Evolutionary conservation across 1,139 yeast species (phyloP).

Genomic region (Candida pseudocylindracea): DNA sequence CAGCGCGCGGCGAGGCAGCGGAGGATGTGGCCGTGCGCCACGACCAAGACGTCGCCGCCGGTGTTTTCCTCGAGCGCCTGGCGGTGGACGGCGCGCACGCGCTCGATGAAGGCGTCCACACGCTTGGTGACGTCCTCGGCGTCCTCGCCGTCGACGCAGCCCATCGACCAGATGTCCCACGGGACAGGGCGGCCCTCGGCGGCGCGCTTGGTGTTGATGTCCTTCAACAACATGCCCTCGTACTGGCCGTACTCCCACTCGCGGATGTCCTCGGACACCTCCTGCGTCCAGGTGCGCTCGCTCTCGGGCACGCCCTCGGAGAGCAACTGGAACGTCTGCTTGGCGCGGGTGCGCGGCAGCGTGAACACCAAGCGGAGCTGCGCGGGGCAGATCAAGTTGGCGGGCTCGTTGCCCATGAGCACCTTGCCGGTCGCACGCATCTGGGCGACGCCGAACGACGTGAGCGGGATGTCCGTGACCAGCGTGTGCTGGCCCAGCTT

Average conservation of each 20-base stretch:
- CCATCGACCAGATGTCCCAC: constrained; percentile 84
- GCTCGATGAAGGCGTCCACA: constrained; percentile 43
- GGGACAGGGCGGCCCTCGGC: constrained; percentile 23
- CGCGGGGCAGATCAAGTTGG: constrained; percentile 39
- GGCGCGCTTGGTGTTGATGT: constrained; percentile 39
- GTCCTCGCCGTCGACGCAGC: constrained; percentile 79
- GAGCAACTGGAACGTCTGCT: constrained; percentile 41
- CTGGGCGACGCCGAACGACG: constrained; percentile 56
- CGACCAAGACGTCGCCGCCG: constrained; percentile 54
- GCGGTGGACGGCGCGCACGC: constrained; percentile 39
- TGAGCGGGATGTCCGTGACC: constrained; percentile 55
- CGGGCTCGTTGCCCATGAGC: constrained; percentile 30
- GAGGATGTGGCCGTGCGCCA: constrained; percentile 86
- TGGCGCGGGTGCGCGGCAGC: constrained; percentile 69
- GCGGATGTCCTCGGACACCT: constrained; percentile 34
- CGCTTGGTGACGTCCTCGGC: constrained; percentile 42
- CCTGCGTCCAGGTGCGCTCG: constrained; percentile 18
- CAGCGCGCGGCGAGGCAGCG: constrained; percentile 81
- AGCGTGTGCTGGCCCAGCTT: constrained; percentile 85
- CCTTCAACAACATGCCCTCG: constrained; percentile 56
- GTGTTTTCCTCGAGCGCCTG: constrained; percentile 28
- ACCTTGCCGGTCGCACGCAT: constrained; percentile 54
- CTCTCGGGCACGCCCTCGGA: constrained; percentile 9
- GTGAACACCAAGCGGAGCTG: constrained; percentile 42
- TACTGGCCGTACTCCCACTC: constrained; percentile 97